These are phyloP conservation scores for Sporothrix luriei DNA, from an alignment of 2,329 filamentous ascomycete species.

Conservation along the genomic window DNA sequence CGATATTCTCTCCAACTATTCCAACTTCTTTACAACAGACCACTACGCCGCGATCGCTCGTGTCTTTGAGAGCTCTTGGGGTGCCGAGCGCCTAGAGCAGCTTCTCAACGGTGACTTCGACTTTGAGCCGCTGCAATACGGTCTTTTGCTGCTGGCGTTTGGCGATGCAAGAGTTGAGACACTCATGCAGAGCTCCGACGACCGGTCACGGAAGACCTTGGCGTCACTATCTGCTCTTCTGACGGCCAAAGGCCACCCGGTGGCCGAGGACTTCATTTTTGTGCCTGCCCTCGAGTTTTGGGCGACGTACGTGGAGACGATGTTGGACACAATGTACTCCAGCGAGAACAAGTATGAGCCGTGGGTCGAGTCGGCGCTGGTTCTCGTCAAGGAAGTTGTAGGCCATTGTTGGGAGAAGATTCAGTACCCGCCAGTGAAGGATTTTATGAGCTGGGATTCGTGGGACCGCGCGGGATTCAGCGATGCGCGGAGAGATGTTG, in stretches of 20 bases:
- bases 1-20: constrained; percentile 67
- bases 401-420: constrained; percentile 70
- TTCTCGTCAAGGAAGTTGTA: constrained; percentile 64
- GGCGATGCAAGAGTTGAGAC: constrained; percentile 66
- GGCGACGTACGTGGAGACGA: constrained; percentile 72
- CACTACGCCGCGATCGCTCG: constrained; percentile 61
- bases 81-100: constrained; percentile 56
- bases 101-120: constrained; percentile 64
- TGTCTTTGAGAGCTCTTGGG: constrained; percentile 65
- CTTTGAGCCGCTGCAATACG: constrained; percentile 66
- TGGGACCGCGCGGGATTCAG: constrained; percentile 68
- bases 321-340: constrained; percentile 61
- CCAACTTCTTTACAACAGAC: constrained; percentile 60
- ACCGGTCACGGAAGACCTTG: constrained; percentile 58
- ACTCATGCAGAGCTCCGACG: constrained; percentile 57
- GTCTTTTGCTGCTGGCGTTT: constrained; percentile 67
- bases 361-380: constrained; percentile 63
- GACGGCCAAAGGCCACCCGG: constrained; percentile 65
- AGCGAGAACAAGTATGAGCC: constrained; percentile 47
- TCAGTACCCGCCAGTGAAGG: constrained; percentile 62
- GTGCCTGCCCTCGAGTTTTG: constrained; percentile 78
- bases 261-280: constrained; percentile 74
- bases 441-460: constrained; percentile 68
- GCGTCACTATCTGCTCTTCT: constrained; percentile 66
- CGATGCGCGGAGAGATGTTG: constrained; percentile 76